phyloP scores from a whole-genome alignment of 2,329 filamentous ascomycete species.

The Parastagonospora avenae region DNA sequence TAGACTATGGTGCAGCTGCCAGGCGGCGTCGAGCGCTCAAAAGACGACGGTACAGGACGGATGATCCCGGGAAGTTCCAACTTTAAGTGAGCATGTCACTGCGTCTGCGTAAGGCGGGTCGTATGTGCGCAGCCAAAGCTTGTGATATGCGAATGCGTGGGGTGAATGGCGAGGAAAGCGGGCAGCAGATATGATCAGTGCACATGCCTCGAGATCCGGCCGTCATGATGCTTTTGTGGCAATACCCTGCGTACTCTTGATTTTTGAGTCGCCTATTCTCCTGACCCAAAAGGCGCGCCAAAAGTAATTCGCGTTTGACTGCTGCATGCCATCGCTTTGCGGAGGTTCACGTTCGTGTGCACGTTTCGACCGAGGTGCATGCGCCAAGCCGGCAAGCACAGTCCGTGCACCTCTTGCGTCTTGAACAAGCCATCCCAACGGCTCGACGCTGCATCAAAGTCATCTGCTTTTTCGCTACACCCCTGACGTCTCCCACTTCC shows the following conservation, averaged over 20 bases:
- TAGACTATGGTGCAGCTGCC: not conserved
- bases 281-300: constrained; percentile 10
- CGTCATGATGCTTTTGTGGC: constrained; percentile 19
- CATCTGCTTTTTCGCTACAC: not conserved
- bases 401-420: constrained; percentile 1
- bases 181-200: constrained; percentile 3
- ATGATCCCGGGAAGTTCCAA: not conserved
- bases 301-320: constrained; percentile 14
- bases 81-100: constrained; percentile 14
- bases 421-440: constrained; percentile 2
- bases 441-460: not conserved
- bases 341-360: not conserved
- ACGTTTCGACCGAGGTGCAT: constrained; percentile 2
- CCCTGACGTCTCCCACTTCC: constrained; percentile 3
- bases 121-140: constrained; percentile 1
- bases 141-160: constrained; percentile 22
- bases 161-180: constrained; percentile 12
- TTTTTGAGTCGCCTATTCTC: constrained; percentile 3
- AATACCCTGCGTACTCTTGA: constrained; percentile 4
- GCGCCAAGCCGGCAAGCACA: not conserved
- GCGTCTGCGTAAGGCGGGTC: constrained; percentile 11
- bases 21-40: not conserved
- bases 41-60: not conserved
- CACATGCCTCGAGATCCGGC: constrained; percentile 4
- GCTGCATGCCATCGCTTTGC: constrained; percentile 4